Base-by-base conservation (phyloP, 2,329 filamentous ascomycete species). In the Didymella segeticola region DNA sequence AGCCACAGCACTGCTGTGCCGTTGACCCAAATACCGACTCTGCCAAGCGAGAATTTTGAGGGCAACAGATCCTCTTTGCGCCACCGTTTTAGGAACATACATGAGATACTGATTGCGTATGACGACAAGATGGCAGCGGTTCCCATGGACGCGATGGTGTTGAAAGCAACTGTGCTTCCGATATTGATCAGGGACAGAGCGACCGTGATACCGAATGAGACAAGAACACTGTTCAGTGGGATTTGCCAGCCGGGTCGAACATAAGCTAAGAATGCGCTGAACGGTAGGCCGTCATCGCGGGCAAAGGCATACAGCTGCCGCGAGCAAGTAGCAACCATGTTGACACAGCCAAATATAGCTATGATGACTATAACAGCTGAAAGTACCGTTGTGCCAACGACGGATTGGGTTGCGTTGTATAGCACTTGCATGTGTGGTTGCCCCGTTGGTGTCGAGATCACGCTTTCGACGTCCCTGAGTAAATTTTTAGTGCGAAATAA, bases 31-130 rank as follows among this genome's bases (percentile, higher is more conserved):
- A 79, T 64, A 2, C 80, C 79, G 39, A 68, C 77, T 22, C 66
- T 68, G 6, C 81, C 80, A 4, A 83, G 72, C 9, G 71, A 75
- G 73, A 79, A 83, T 12, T 75, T 75, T 1, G 74, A 75, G 0
- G 71, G 72, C 1, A 80, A 76, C 1, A 82, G 72, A 1, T 70
- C 53, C 45, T 81, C 73, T 2, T 68, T 62, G 8, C 71, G 72
- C 49, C 78, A 65, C 2, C 79, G 74, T 53, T 79, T 79, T n/a
- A 77, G 57, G 9, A 79, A 63, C 8, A 82, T 69, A 60, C 79
- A 82, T 12, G 69, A 71, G 42, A 82, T 81, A 1, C 78, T 79
- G 7, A 83, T 62, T 14, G 64, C 56, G 51, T 68, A 68, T 2
- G 66, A 69, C 1, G 64, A 64, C 11, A 70, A 43, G 5, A 69